These are phyloP conservation scores for Sisymbrium irio DNA, from an alignment of 345 rosid species.

Conservation along the genomic window DNA sequence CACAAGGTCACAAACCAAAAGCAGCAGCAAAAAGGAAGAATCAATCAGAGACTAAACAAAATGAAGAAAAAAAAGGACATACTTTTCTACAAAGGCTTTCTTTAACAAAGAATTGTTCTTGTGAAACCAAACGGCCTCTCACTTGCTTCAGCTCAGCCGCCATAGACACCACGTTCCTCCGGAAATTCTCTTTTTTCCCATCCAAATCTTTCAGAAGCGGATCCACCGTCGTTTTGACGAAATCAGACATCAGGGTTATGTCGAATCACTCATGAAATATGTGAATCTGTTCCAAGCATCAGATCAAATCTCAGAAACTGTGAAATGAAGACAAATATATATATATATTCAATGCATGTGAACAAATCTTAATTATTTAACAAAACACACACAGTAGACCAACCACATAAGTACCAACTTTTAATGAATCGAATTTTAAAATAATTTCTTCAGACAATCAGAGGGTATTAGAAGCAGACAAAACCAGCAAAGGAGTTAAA, in stretches of 20 bases:
- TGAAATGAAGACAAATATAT: neutral
- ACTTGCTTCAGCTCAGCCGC: constrained; percentile 85
- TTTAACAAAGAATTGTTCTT: constrained; percentile 63
- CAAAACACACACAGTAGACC: constrained; percentile 15
- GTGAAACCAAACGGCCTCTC: constrained; percentile 72
- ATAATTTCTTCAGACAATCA: neutral
- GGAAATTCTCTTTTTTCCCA: constrained; percentile 84
- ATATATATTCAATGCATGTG: constrained; percentile 46
- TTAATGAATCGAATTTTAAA: neutral
- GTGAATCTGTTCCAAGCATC: constrained; percentile 10
- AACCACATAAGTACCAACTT: constrained; percentile 10
- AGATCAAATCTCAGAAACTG: constrained; percentile 27
- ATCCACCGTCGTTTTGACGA: constrained; percentile 41
- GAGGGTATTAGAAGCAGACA: neutral
- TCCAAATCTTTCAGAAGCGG: constrained; percentile 80
- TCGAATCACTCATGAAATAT: constrained; percentile 10
- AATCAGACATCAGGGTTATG: constrained; percentile 41
- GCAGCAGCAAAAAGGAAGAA: constrained; percentile 17
- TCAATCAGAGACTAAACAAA: neutral
- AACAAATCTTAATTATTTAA: constrained; percentile 23
- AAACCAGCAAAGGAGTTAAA: neutral
- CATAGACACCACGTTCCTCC: constrained; percentile 75
- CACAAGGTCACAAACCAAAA: constrained; percentile 29
- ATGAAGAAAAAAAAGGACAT: neutral
- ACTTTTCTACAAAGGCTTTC: constrained; percentile 75